Evolutionary conservation across 345 rosid genomes (phyloP).

Genomic region (Toxicodendron radicans): DNA sequence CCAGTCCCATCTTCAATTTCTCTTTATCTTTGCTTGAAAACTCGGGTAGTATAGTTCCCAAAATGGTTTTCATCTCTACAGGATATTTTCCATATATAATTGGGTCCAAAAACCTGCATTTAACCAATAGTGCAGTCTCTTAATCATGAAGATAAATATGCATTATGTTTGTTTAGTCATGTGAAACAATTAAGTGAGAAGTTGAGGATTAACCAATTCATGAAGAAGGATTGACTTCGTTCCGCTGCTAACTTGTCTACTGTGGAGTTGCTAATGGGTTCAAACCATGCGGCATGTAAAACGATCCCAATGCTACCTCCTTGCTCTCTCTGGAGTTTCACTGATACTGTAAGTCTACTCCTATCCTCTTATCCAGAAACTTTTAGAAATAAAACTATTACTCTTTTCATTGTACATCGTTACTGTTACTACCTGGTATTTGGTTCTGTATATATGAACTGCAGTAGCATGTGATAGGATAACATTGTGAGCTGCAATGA

Average conservation of each 20-base stretch:
- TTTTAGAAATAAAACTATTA: not conserved
- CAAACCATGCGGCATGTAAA: slow-evolving; percentile 25
- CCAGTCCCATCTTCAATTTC: slow-evolving; percentile 26
- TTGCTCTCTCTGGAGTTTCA: slow-evolving; percentile 33
- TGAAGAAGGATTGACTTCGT: slow-evolving; percentile 27
- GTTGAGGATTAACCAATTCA: slow-evolving; percentile 12
- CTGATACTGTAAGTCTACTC: not conserved
- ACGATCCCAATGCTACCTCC: slow-evolving; percentile 40
- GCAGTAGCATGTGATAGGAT: slow-evolving; percentile 39
- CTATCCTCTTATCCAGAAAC: not conserved
- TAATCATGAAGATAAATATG: not conserved
- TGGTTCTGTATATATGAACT: slow-evolving; percentile 21
- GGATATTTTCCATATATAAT: slow-evolving; percentile 34
- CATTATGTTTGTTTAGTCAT: slow-evolving; percentile 1
- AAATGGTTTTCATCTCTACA: slow-evolving; percentile 32
- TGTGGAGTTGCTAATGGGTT: slow-evolving; percentile 27
- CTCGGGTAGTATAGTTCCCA: slow-evolving; percentile 31
- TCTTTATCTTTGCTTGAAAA: slow-evolving; percentile 27
- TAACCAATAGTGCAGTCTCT: not conserved
- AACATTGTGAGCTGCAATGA: slow-evolving; percentile 51
- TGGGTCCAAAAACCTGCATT: slow-evolving; percentile 36
- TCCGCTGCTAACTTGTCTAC: slow-evolving; percentile 30
- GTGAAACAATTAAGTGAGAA: slow-evolving; percentile 5
- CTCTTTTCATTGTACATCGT: not conserved
- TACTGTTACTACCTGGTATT: slow-evolving; percentile 28